Evolutionary conservation across 1,139 yeast species (phyloP).

Genomic region (Hemisphaericaspora xylofermentans): DNA sequence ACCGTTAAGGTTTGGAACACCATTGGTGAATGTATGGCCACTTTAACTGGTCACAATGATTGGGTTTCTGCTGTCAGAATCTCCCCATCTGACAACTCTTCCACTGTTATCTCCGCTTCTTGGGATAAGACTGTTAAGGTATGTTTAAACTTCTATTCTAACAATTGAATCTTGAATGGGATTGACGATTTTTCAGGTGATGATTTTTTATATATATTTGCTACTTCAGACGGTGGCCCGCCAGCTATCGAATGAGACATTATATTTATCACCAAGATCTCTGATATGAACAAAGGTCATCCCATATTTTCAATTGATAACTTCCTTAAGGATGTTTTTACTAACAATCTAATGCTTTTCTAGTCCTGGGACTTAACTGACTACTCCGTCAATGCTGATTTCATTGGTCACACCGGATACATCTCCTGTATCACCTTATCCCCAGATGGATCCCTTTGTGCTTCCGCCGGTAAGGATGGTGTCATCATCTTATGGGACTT

Average conservation of each 20-base stretch:
- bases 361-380: conserved; percentile 95
- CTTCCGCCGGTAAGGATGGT: conserved; percentile 99
- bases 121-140: conserved; percentile 99
- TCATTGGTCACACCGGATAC: conserved; percentile 99
- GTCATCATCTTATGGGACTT: conserved; percentile 98
- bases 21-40: conserved; percentile 96
- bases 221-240: conserved; percentile 95
- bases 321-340: conserved; percentile 10
- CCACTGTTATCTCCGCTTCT: conserved; percentile 94
- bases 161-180: conserved; percentile 9
- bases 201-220: conserved; percentile 73
- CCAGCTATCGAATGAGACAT: conserved; percentile 91
- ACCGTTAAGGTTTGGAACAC: conserved; percentile 99
- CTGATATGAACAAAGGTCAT: conserved; percentile 54
- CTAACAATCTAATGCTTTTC: conserved; percentile 21
- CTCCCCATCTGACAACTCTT: conserved; percentile 72
- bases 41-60: conserved; percentile 94
- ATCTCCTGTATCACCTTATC: conserved; percentile 96
- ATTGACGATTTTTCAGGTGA: conserved; percentile 39
- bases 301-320: conserved; percentile 1
- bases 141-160: conserved; percentile 63
- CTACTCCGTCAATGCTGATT: conserved; percentile 90
- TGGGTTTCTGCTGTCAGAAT: conserved; percentile 99
- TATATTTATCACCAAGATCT: conserved; percentile 93
- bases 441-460: conserved; percentile 99